Evolutionary conservation across 2,329 filamentous ascomycete genomes (phyloP).

Genomic region (Aspergillus novofumigatus): DNA sequence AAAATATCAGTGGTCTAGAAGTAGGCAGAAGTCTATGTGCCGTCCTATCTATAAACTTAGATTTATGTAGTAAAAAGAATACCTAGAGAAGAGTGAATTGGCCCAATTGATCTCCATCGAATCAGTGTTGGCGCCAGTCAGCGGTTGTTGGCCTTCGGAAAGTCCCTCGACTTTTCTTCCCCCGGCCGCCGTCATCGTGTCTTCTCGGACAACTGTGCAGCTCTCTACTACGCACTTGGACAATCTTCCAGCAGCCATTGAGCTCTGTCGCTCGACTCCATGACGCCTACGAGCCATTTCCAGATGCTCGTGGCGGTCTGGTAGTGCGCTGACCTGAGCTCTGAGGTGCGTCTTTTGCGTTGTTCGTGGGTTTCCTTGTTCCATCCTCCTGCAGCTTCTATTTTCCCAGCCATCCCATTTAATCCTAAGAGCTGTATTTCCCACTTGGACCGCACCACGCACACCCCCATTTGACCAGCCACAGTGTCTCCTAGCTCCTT

Average conservation of each 20-base stretch:
- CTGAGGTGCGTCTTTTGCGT: constrained; percentile 10
- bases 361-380: constrained; percentile 8
- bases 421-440: constrained; percentile 12
- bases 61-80: background rate
- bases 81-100: background rate
- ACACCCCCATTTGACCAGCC: constrained; percentile 28
- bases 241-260: constrained; percentile 13
- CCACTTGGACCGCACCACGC: background rate
- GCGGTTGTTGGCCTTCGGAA: background rate
- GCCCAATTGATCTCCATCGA: background rate
- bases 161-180: background rate
- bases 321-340: constrained; percentile 4
- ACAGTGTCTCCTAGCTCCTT: constrained; percentile 16
- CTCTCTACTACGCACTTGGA: background rate
- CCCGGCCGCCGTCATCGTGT: constrained; percentile 2
- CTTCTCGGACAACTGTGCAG: background rate
- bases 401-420: constrained; percentile 40
- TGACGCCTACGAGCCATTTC: constrained; percentile 16
- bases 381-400: constrained; percentile 15
- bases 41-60: background rate
- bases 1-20: background rate
- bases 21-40: background rate
- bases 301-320: constrained; percentile 21
- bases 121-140: background rate
- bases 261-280: constrained; percentile 13